Percentiles rank a stretch among this genome's conserved stretches.
Evolutionary conservation across 805 yeast species (phyloP).

Genomic region (Groenewaldozyma salmanticensis): DNA sequence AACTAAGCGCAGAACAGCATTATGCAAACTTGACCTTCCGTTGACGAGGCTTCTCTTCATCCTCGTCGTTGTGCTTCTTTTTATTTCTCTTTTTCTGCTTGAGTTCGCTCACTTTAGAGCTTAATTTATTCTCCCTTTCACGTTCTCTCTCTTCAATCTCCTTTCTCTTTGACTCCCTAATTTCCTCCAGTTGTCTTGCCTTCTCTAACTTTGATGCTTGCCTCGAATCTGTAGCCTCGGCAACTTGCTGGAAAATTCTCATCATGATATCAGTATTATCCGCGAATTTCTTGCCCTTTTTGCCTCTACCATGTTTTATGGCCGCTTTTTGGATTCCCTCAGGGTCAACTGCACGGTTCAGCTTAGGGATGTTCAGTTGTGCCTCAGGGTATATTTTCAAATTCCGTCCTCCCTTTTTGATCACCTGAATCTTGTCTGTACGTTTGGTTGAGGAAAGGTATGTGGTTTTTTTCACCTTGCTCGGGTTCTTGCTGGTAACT

Average conservation of each 20-base stretch:
- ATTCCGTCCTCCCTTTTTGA: constrained; percentile 19
- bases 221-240: constrained; percentile 66
- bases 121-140: constrained; percentile 60
- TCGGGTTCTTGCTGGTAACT: constrained; percentile 12
- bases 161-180: constrained; percentile 74
- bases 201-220: constrained; percentile 87
- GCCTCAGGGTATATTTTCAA: constrained; percentile 50
- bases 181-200: constrained; percentile 78
- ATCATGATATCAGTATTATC: constrained; percentile 58
- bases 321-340: constrained; percentile 57
- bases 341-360: constrained; percentile 78
- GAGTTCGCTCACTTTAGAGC: constrained; percentile 37
- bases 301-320: constrained; percentile 39
- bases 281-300: constrained; percentile 44
- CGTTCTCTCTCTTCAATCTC: constrained; percentile 82
- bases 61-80: constrained; percentile 9
- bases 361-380: constrained; percentile 66
- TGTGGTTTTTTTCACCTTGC: constrained; percentile 5
- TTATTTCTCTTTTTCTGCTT: constrained; percentile 10
- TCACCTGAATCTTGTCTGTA: constrained; percentile 8
- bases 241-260: constrained; percentile 69
- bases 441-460: constrained; percentile 7
- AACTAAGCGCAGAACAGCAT: too few relatives aligned
- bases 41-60: constrained; percentile 5
- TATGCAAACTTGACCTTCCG: constrained; percentile 13